These are phyloP conservation scores for Coleophoma crateriformis DNA, from an alignment of 2,329 filamentous ascomycete species.

Conservation along the genomic window DNA sequence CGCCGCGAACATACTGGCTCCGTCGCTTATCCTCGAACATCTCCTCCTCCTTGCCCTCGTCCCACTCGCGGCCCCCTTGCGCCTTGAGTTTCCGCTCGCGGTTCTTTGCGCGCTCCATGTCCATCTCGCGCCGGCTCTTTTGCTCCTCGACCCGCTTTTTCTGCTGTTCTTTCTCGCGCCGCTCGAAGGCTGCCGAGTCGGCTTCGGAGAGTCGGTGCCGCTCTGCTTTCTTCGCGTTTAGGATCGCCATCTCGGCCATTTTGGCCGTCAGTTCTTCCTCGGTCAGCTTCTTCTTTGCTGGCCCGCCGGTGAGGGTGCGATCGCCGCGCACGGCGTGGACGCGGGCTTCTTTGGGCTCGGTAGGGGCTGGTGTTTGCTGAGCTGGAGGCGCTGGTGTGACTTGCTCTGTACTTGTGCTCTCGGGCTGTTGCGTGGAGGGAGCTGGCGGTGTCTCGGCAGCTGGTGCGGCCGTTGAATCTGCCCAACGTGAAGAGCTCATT, in stretches of 20 bases:
- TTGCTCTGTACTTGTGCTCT: background rate
- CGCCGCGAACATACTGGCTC: constrained; percentile 23
- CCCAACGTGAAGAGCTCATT: background rate
- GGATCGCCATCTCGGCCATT: constrained; percentile 54
- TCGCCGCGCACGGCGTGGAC: constrained; percentile 45
- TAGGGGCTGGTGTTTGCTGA: constrained; percentile 4
- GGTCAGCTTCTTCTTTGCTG: constrained; percentile 54
- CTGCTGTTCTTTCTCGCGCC: constrained; percentile 54
- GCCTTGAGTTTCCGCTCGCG: constrained; percentile 26
- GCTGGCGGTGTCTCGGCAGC: background rate
- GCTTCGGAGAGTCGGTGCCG: constrained; percentile 62
- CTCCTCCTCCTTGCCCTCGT: constrained; percentile 24
- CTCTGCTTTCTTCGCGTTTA: constrained; percentile 52
- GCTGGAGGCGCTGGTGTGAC: constrained; percentile 2
- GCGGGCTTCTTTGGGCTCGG: constrained; percentile 6
- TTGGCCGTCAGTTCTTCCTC: constrained; percentile 57
- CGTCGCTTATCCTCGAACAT: constrained; percentile 24
- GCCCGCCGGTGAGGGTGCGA: constrained; percentile 45
- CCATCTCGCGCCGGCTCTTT: constrained; percentile 22
- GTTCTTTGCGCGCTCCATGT: constrained; percentile 28
- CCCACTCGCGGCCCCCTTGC: constrained; percentile 27
- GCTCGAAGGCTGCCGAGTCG: constrained; percentile 58
- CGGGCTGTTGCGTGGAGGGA: background rate
- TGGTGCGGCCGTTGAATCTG: constrained; percentile 13
- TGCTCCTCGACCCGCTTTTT: constrained; percentile 36